Percentiles rank a stretch among this genome's conserved stretches.
Evolutionary conservation across 78 protist genomes (phyloP).

Genomic region (Speleostelium caveatum): DNA sequence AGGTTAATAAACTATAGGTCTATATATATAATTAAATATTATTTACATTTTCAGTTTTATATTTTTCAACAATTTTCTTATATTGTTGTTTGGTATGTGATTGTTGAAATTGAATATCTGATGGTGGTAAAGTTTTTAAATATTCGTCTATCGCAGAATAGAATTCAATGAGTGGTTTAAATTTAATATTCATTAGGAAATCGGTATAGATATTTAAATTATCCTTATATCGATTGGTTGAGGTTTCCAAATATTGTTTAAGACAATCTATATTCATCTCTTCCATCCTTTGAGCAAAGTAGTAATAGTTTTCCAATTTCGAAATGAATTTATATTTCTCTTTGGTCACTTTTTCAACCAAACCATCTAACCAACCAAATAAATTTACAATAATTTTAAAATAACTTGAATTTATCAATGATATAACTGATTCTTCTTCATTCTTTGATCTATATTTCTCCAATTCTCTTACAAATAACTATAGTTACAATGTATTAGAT

Average conservation of each 20-base stretch:
- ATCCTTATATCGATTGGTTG: not conserved
- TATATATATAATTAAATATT: not conserved
- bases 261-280: slow-evolving; percentile 28
- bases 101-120: slow-evolving; percentile 79
- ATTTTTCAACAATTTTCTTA: slow-evolving; percentile 73
- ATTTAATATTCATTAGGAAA: slow-evolving; percentile 21
- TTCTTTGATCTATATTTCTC: slow-evolving; percentile 25
- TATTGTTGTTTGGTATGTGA: slow-evolving; percentile 75
- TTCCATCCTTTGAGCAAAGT: slow-evolving; percentile 13
- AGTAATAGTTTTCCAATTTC: slow-evolving; percentile 61
- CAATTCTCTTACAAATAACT: slow-evolving; percentile 33
- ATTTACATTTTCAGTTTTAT: slow-evolving; percentile 74
- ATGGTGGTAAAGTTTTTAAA: slow-evolving; percentile 58
- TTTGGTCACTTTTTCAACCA: slow-evolving; percentile 30
- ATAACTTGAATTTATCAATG: slow-evolving; percentile 37
- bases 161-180: slow-evolving; percentile 53
- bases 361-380: slow-evolving; percentile 39
- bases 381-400: slow-evolving; percentile 28
- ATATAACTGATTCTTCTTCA: slow-evolving; percentile 22
- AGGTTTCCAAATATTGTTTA: slow-evolving; percentile 2
- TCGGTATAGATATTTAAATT: slow-evolving; percentile 22
- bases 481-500: no score
- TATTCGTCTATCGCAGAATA: slow-evolving; percentile 60
- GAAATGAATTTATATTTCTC: slow-evolving; percentile 66
- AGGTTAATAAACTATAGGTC: not conserved